Percentiles rank a stretch among this genome's conserved stretches.
Evolutionary conservation across 192 early-diverging fungal genomes (phyloP).

Genomic region (Piromyces finnis): DNA sequence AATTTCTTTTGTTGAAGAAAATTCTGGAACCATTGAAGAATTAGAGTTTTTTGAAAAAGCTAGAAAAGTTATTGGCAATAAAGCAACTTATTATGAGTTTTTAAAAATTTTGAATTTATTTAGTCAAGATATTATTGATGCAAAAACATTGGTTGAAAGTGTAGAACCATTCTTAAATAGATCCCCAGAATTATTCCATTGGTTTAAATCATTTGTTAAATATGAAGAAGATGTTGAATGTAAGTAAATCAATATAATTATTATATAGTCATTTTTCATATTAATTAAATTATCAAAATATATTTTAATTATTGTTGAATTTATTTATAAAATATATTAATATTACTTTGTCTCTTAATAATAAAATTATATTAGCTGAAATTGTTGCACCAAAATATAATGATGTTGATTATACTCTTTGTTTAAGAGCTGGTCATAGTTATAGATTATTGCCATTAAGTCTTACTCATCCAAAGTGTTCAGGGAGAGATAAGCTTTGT

Average conservation of each 20-base stretch:
- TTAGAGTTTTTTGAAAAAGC: slow-evolving; percentile 86
- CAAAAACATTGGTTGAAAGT: slow-evolving; percentile 62
- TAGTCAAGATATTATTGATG: slow-evolving; percentile 80
- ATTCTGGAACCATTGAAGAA: slow-evolving; percentile 49
- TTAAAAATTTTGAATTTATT: slow-evolving; percentile 87
- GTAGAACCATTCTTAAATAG: slow-evolving; percentile 69
- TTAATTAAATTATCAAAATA: too few species aligned
- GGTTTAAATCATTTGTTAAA: slow-evolving; percentile 80
- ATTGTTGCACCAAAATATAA: slow-evolving; percentile 40
- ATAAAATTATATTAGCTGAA: slow-evolving; percentile 23
- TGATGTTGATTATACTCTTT: slow-evolving; percentile 40
- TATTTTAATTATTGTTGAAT: too few species aligned
- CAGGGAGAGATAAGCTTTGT: slow-evolving; percentile 81
- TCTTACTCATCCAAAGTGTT: slow-evolving; percentile 39
- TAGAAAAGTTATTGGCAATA: slow-evolving; percentile 70
- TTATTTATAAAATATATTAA: too few species aligned
- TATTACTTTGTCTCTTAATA: too few species aligned
- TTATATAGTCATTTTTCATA: too few species aligned
- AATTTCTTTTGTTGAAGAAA: background rate
- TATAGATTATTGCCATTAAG: slow-evolving; percentile 32
- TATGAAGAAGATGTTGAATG: slow-evolving; percentile 59
- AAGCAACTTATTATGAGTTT: slow-evolving; percentile 84
- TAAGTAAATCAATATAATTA: slow-evolving; percentile 9
- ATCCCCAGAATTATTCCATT: slow-evolving; percentile 72
- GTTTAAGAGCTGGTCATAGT: slow-evolving; percentile 46